Evolutionary conservation across 1,139 yeast genomes (phyloP).

Genomic region (Magnusiomyces suaveolens): DNA sequence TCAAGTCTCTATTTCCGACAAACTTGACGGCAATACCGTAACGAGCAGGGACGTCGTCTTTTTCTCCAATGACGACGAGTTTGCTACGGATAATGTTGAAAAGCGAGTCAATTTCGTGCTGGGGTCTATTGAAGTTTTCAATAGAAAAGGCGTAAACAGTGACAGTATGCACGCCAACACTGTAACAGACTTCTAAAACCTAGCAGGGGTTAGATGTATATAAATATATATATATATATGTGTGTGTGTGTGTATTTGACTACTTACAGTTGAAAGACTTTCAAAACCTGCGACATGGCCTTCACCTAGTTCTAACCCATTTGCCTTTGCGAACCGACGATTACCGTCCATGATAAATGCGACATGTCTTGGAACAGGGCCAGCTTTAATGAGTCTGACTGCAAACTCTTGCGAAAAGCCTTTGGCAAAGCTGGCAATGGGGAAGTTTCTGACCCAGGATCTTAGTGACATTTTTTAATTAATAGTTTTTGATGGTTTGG

Average conservation of each 20-base stretch:
- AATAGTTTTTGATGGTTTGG: background rate
- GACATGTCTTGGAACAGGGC: conserved; percentile 80
- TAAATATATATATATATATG: too few relatives aligned
- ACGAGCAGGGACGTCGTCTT: conserved; percentile 61
- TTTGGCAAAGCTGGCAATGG: conserved; percentile 20
- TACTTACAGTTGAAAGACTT: conserved; percentile 38
- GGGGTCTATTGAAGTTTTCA: conserved; percentile 82
- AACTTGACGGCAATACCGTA: conserved; percentile 67
- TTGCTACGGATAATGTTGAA: conserved; percentile 14
- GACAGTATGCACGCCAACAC: conserved; percentile 71
- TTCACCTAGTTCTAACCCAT: conserved; percentile 68
- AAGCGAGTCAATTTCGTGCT: conserved; percentile 71
- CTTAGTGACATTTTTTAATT: conserved; percentile 10
- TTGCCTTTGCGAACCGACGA: conserved; percentile 69
- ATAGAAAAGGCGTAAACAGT: conserved; percentile 93
- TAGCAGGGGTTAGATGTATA: too few relatives aligned
- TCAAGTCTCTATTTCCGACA: conserved; percentile 58
- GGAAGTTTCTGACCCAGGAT: conserved; percentile 21
- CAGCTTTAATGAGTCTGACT: conserved; percentile 48
- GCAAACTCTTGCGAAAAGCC: conserved; percentile 20
- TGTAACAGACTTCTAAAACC: conserved; percentile 76
- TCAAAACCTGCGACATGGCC: conserved; percentile 93
- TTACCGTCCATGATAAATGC: conserved; percentile 98
- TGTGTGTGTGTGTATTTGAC: too few relatives aligned
- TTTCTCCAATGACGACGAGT: conserved; percentile 30